Conservation (phyloP, 495 filamentous ascomycete genomes). For the Penicillium salamii region DNA sequence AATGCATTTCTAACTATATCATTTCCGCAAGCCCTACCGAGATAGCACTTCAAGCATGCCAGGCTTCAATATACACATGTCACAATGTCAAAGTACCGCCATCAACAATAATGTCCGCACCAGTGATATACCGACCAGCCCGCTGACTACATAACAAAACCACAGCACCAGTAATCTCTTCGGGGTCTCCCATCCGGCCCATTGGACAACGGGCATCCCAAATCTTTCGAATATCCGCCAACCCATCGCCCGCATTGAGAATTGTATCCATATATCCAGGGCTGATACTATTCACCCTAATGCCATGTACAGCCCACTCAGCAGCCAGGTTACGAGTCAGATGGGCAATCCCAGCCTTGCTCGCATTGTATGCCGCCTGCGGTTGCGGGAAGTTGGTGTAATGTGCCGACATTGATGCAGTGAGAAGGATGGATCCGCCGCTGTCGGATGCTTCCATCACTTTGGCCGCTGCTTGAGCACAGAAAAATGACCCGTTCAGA, state of each 20-base stretch:
- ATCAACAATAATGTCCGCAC: constrained; percentile 61
- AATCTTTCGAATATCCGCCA: constrained; percentile 62
- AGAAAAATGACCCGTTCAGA: constrained; percentile 64
- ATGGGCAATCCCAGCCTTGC: constrained; percentile 61
- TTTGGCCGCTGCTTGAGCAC: constrained; percentile 61
- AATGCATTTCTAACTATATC: too few species aligned
- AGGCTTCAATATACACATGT: constrained; percentile 21
- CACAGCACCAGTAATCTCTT: constrained; percentile 76
- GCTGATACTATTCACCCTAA: constrained; percentile 66
- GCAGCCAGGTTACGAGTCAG: constrained; percentile 61
- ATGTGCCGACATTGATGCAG: constrained; percentile 66
- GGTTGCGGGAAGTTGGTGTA: constrained; percentile 67
- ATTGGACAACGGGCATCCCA: constrained; percentile 76
- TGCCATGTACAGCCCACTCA: constrained; percentile 63
- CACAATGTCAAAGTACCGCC: constrained; percentile 38
- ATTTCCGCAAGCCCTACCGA: too few species aligned
- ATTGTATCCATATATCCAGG: constrained; percentile 83
- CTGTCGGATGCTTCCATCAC: constrained; percentile 47
- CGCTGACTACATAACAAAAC: constrained; percentile 70
- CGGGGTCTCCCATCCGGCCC: constrained; percentile 65
- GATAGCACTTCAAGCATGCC: not conserved
- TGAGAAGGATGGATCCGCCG: constrained; percentile 64
- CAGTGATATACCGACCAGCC: constrained; percentile 74
- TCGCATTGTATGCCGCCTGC: constrained; percentile 68
- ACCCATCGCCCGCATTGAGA: constrained; percentile 47